phyloP scores from a whole-genome alignment of 176 grass and related monocot genomes.

The Luzula sylvatica region DNA sequence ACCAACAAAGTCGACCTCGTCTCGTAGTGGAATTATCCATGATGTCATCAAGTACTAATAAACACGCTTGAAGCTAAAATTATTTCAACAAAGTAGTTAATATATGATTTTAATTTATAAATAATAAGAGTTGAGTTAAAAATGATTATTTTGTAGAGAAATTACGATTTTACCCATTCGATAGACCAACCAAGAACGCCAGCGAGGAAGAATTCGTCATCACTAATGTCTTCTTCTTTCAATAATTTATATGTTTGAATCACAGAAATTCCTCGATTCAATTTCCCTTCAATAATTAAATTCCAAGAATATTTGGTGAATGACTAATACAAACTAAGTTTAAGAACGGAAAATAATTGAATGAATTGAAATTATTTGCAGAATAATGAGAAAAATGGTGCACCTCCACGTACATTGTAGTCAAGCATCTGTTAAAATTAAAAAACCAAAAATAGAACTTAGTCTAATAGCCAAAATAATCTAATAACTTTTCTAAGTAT shows the following conservation, averaged over 20 bases:
- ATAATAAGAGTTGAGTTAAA: background rate
- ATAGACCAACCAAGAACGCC: constrained; percentile 87
- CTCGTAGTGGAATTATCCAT: constrained; percentile 89
- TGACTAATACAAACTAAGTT: background rate
- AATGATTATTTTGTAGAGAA: background rate
- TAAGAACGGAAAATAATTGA: no score
- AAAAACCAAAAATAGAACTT: background rate
- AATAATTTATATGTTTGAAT: constrained; percentile 83
- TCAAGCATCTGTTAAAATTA: constrained; percentile 51
- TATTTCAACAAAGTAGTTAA: constrained; percentile 6
- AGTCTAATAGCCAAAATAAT: no score
- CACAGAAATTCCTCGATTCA: constrained; percentile 77
- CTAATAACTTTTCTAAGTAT: no score
- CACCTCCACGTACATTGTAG: constrained; percentile 68
- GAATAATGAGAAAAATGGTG: background rate
- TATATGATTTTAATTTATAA: constrained; percentile 16
- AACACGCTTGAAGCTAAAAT: constrained; percentile 89
- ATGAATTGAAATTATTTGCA: no score
- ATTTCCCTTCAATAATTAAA: constrained; percentile 37
- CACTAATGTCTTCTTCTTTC: constrained; percentile 41
- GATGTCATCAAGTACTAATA: constrained; percentile 97
- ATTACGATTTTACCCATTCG: constrained; percentile 57
- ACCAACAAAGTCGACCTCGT: constrained; percentile 82
- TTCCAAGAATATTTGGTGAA: background rate
- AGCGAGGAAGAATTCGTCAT: constrained; percentile 68